These are phyloP conservation scores for Pistacia vera DNA, from an alignment of 345 rosid genomes.

Conservation along the genomic window DNA sequence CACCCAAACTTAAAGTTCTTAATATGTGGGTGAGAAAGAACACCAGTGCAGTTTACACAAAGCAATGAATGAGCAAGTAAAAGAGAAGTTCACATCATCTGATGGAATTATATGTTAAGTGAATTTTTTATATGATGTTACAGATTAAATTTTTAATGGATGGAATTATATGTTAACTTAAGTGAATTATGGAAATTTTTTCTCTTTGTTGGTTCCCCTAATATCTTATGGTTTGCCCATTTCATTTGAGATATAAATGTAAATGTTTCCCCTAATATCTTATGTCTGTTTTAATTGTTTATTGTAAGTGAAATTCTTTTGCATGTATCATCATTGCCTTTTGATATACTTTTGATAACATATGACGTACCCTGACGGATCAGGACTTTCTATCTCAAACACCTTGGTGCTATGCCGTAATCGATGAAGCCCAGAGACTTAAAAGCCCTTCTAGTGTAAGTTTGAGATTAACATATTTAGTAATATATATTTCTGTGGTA, in stretches of 20 bases:
- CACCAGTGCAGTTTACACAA: conserved; percentile 53
- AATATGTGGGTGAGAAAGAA: conserved; percentile 81
- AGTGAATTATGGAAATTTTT: background rate
- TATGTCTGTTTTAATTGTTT: too few relatives aligned
- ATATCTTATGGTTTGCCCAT: too few relatives aligned
- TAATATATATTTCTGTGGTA: too few relatives aligned
- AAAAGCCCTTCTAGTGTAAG: conserved; percentile 90
- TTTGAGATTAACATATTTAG: conserved; percentile 15
- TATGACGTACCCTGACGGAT: conserved; percentile 74
- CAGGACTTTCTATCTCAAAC: conserved; percentile 83
- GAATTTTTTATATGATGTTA: conserved; percentile 14
- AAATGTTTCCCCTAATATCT: too few relatives aligned
- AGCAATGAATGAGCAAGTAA: conserved; percentile 46
- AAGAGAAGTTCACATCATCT: conserved; percentile 28
- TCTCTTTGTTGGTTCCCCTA: too few relatives aligned
- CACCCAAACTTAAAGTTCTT: conserved; percentile 62
- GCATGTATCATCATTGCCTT: conserved; percentile 59
- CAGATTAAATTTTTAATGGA: background rate
- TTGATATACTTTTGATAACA: conserved; percentile 82
- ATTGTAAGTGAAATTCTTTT: conserved; percentile 22
- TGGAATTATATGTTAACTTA: background rate
- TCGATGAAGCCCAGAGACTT: conserved; percentile 95
- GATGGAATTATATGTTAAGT: too few relatives aligned
- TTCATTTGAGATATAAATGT: too few relatives aligned
- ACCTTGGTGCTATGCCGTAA: conserved; percentile 73